These are phyloP conservation scores for Eucalyptus polybractea DNA, from an alignment of 345 rosid species.

Conservation along the genomic window DNA sequence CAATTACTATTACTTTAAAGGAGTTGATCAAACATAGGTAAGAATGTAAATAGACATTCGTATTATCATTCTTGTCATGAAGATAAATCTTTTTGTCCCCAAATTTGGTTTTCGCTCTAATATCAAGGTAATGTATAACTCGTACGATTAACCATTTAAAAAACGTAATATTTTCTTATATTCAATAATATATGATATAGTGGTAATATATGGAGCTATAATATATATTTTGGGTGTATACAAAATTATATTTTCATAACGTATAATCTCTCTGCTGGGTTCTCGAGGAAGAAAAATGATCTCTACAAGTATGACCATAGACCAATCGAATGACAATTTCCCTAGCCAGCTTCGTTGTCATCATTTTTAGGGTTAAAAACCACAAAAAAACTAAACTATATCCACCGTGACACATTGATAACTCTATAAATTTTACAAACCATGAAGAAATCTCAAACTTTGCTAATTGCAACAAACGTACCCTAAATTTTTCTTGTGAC, in stretches of 20 bases:
- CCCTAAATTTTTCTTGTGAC: neutral
- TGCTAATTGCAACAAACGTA: fast-evolving
- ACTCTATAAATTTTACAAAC: neutral
- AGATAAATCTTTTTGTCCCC: neutral
- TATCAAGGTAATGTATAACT: neutral
- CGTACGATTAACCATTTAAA: neutral
- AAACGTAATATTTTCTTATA: neutral
- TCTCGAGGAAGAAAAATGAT: neutral
- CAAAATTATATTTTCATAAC: neutral
- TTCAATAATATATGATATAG: too few species aligned
- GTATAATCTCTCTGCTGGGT: neutral
- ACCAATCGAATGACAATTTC: neutral
- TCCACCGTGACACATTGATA: neutral
- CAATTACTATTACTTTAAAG: neutral
- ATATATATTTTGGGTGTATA: neutral
- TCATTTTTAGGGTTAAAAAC: neutral
- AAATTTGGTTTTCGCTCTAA: neutral
- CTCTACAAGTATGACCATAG: neutral
- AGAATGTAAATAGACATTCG: neutral
- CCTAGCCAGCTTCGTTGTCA: neutral
- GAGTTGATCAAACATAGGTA: neutral
- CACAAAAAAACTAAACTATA: too few species aligned
- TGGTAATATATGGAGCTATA: neutral
- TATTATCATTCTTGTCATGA: neutral
- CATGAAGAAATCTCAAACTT: too few species aligned